A percentile compares a stretch with the other conserved stretches of the same genome.
Conservation (phyloP, 1,284 basidiomycete species). For the Melanopsichium pennsylvanicum region DNA sequence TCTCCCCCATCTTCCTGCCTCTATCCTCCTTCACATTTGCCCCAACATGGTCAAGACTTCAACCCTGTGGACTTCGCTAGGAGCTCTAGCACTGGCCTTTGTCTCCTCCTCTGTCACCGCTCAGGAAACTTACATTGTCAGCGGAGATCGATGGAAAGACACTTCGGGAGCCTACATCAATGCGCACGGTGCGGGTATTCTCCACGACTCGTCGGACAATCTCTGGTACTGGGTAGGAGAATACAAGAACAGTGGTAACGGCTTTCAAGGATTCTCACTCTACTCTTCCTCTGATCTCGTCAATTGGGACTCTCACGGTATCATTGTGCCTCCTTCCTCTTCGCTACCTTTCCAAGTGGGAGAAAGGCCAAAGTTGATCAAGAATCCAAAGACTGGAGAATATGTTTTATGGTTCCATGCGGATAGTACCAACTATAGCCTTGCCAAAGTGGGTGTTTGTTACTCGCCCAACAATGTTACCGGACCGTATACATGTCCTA, state of each 20-base stretch:
- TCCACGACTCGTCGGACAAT: slow-evolving; percentile 1
- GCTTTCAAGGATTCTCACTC: slow-evolving; percentile 25
- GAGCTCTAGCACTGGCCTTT: not conserved
- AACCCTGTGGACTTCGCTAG: not conserved
- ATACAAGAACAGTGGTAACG: slow-evolving; percentile 13
- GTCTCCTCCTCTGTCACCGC: not conserved
- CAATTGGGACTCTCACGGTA: slow-evolving; percentile 23
- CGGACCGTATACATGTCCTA: slow-evolving; percentile 12
- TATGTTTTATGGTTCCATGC: slow-evolving; percentile 36
- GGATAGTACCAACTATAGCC: slow-evolving; percentile 17
- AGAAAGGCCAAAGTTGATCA: slow-evolving; percentile 26
- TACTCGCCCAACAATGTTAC: slow-evolving; percentile 2
- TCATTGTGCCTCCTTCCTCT: slow-evolving; percentile 16
- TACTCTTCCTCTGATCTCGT: slow-evolving; percentile 27
- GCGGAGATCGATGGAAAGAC: slow-evolving; percentile 23
- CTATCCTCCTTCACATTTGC: not conserved
- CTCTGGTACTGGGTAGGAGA: slow-evolving; percentile 37
- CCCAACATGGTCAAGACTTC: not conserved
- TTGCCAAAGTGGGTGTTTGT: slow-evolving; percentile 27
- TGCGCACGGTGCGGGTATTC: slow-evolving; percentile 20
- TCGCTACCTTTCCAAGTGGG: slow-evolving; percentile 25
- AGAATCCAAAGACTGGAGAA: slow-evolving; percentile 13
- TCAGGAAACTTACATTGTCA: slow-evolving; percentile 24
- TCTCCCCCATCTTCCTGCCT: too few species aligned
- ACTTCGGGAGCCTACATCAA: slow-evolving; percentile 21